Conservation (phyloP, 768 basidiomycete genomes). For the Amanita muscaria region DNA sequence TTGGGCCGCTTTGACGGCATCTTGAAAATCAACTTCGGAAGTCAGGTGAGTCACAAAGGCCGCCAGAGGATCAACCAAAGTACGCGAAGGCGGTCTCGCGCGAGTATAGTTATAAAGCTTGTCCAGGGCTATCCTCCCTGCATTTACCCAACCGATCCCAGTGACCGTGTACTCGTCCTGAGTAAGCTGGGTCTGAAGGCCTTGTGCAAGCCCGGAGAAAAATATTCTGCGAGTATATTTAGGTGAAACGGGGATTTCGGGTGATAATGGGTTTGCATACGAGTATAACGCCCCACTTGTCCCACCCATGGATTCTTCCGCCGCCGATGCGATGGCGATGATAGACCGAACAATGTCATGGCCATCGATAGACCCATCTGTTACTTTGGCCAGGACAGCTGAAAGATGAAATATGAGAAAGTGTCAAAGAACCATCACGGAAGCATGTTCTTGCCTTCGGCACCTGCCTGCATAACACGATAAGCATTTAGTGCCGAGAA, state of each 20-base stretch:
- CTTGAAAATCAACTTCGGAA: slow-evolving; percentile 26
- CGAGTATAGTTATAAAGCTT: slow-evolving; percentile 78
- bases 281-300: slow-evolving; percentile 89
- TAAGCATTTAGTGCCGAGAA: neutral
- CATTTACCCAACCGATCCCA: slow-evolving; percentile 47
- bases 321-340: slow-evolving; percentile 60
- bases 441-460: slow-evolving; percentile 38
- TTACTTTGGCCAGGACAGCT: slow-evolving; percentile 57
- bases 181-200: slow-evolving; percentile 36
- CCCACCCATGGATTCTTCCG: slow-evolving; percentile 84
- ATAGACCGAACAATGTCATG: slow-evolving; percentile 56
- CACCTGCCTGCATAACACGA: slow-evolving; percentile 42
- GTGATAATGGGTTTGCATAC: slow-evolving; percentile 35
- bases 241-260: slow-evolving; percentile 1
- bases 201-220: slow-evolving; percentile 80
- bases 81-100: slow-evolving; percentile 83
- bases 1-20: slow-evolving; percentile 51
- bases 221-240: slow-evolving; percentile 55
- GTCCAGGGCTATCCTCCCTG: slow-evolving; percentile 47
- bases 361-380: slow-evolving; percentile 48
- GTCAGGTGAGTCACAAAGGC: slow-evolving; percentile 56
- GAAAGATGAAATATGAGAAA: neutral
- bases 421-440: neutral
- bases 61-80: slow-evolving; percentile 84
- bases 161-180: slow-evolving; percentile 30